A percentile compares a stretch with the other conserved stretches of the same genome.
phyloP scores from a whole-genome alignment of 768 basidiomycete species.

The Xanthoconium stramineum region DNA sequence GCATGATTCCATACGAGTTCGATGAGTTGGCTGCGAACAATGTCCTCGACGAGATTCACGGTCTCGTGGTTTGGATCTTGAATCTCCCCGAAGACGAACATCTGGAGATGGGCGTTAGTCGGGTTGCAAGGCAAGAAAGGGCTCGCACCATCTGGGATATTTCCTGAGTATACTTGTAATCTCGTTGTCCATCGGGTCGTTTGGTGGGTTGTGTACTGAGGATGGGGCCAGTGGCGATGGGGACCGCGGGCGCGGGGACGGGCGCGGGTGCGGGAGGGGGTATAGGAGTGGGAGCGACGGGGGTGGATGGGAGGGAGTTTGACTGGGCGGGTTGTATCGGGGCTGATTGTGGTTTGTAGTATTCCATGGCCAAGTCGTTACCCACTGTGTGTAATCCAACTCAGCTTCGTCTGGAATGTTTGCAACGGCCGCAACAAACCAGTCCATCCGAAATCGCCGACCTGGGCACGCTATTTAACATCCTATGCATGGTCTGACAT shows the following conservation, averaged over 20 bases:
- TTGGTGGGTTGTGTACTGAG: constrained; percentile 9
- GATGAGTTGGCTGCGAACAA: constrained; percentile 85
- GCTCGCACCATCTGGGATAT: constrained; percentile 85
- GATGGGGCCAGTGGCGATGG: constrained; percentile 8
- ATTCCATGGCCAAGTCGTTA: constrained; percentile 22
- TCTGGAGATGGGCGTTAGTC: constrained; percentile 40
- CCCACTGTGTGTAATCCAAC: background rate
- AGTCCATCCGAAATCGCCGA: background rate
- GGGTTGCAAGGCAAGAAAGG: background rate
- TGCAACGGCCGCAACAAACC: background rate
- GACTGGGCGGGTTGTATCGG: constrained; percentile 13
- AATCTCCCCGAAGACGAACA: constrained; percentile 97
- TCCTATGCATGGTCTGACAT: too few relatives aligned
- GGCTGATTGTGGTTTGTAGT: constrained; percentile 26
- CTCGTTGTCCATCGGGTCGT: constrained; percentile 36
- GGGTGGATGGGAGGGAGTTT: constrained; percentile 21
- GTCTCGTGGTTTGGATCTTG: constrained; percentile 87
- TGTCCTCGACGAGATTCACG: constrained; percentile 93
- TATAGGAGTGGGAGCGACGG: constrained; percentile 12
- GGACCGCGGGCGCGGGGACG: background rate
- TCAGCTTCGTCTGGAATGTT: background rate
- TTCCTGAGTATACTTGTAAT: constrained; percentile 89
- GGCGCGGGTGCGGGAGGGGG: background rate
- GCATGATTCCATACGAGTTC: constrained; percentile 58
- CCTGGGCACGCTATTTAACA: background rate